phyloP scores from a whole-genome alignment of 2,329 filamentous ascomycete species.

The Epichloe coenophiala region DNA sequence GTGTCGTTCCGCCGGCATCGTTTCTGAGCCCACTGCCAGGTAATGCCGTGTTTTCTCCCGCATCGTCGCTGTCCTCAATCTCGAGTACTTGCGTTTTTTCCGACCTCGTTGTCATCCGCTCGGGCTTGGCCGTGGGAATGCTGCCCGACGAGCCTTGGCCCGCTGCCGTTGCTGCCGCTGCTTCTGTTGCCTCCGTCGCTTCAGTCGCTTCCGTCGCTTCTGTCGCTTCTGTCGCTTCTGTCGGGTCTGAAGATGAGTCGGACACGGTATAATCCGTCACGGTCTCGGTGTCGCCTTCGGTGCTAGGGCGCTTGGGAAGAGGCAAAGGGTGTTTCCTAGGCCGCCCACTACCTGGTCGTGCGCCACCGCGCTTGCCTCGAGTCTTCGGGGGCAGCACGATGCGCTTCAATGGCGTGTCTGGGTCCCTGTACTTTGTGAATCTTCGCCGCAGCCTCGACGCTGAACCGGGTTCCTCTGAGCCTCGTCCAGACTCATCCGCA shows the following conservation, averaged over 20 bases:
- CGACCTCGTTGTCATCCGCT: neutral
- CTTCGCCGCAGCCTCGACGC: constrained; percentile 15
- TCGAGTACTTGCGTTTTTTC: constrained; percentile 9
- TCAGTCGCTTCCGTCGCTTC: too few relatives aligned
- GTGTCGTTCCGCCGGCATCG: neutral
- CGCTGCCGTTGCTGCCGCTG: neutral
- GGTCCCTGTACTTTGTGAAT: constrained; percentile 5
- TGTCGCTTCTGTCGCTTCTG: too few relatives aligned
- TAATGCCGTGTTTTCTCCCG: neutral
- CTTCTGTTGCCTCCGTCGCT: too few relatives aligned
- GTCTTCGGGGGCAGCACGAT: constrained; percentile 20
- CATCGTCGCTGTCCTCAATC: constrained; percentile 18
- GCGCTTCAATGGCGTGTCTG: constrained; percentile 7
- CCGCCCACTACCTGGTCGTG: constrained; percentile 24
- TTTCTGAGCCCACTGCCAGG: neutral
- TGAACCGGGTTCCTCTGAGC: constrained; percentile 13
- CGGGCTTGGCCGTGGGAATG: neutral
- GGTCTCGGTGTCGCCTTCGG: too few relatives aligned
- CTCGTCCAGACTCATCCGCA: constrained; percentile 11
- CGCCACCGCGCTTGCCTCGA: constrained; percentile 24
- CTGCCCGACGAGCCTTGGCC: neutral
- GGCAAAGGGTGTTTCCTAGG: constrained; percentile 25
- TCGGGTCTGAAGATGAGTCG: too few relatives aligned
- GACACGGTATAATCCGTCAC: too few relatives aligned
- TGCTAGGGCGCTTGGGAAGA: neutral